These are phyloP conservation scores for Acanthamoeba healyi DNA, from an alignment of 208 protist genomes.

Conservation along the genomic window DNA sequence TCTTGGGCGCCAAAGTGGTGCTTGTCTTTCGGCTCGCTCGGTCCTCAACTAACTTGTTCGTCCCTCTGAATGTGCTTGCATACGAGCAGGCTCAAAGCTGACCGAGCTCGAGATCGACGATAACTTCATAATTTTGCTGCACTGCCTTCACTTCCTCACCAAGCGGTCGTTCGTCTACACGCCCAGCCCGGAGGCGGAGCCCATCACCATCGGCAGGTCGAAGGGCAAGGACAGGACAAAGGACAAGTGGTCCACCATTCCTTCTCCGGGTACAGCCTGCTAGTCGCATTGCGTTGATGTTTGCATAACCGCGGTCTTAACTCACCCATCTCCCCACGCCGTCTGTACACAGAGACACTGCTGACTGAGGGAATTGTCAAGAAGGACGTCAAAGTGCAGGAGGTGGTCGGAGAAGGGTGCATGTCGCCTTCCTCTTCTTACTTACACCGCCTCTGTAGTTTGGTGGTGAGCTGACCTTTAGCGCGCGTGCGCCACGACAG, in stretches of 20 bases:
- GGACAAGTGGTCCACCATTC: conserved; percentile 17
- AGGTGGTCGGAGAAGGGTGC: conserved; percentile 75
- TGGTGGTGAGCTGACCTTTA: not conserved
- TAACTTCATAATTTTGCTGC: conserved; percentile 71
- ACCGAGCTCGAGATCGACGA: conserved; percentile 21
- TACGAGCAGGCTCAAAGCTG: conserved; percentile 33
- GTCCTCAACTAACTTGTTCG: not conserved
- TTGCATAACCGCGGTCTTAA: not conserved
- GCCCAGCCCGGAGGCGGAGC: conserved; percentile 28
- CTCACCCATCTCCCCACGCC: not conserved
- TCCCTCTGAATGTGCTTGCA: not conserved
- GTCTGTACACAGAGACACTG: not conserved
- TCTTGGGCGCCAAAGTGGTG: too few relatives aligned
- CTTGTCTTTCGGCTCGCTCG: too few relatives aligned
- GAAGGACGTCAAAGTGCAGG: conserved; percentile 74
- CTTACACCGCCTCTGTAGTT: not conserved
- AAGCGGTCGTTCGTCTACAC: conserved; percentile 68
- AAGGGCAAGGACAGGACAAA: conserved; percentile 59
- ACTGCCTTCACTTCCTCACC: conserved; percentile 71
- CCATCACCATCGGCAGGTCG: conserved; percentile 5
- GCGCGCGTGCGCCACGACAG: not conserved
- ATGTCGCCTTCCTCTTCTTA: not conserved
- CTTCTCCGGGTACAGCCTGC: not conserved
- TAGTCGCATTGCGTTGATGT: not conserved
- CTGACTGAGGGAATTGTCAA: conserved; percentile 27